Percentiles rank a stretch among this genome's conserved stretches.
Conservation (phyloP, 768 basidiomycete species). For the Pisolithus albus region DNA sequence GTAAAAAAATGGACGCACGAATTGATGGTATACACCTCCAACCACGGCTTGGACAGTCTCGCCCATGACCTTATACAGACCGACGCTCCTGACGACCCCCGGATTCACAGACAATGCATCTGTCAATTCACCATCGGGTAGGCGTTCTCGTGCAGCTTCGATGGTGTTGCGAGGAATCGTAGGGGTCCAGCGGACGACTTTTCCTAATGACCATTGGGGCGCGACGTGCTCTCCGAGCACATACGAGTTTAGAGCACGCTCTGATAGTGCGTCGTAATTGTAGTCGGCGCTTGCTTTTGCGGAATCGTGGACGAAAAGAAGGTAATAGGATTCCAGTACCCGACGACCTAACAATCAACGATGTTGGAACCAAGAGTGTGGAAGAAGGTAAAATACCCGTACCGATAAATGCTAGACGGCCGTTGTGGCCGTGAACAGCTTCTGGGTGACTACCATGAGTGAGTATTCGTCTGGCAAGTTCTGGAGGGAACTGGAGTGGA, state of each 20-base stretch:
- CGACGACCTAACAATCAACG: conserved; percentile 52
- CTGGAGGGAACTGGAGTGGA: conserved; percentile 61
- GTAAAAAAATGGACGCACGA: conserved; percentile 47
- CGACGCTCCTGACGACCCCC: conserved; percentile 45
- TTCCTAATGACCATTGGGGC: conserved; percentile 66
- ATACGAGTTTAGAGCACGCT: conserved; percentile 60
- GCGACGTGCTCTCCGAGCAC: conserved; percentile 69
- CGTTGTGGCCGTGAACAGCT: conserved; percentile 64
- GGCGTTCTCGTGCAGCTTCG: conserved; percentile 9
- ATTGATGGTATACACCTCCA: conserved; percentile 75
- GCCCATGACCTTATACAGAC: conserved; percentile 73
- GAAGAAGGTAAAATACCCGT: not conserved
- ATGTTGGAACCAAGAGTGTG: not conserved
- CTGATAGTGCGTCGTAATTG: conserved; percentile 52
- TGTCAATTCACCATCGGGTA: conserved; percentile 21
- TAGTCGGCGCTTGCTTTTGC: conserved; percentile 39
- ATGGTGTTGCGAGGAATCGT: conserved; percentile 38
- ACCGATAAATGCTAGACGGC: conserved; percentile 69
- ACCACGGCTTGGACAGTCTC: conserved; percentile 70
- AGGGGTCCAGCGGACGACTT: conserved; percentile 70
- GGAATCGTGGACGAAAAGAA: conserved; percentile 61
- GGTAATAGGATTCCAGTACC: conserved; percentile 67
- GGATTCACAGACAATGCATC: conserved; percentile 24
- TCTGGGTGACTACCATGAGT: conserved; percentile 73
- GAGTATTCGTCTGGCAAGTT: conserved; percentile 64